phyloP scores from a whole-genome alignment of 2,329 filamentous ascomycete species.

The Trichoderma sp. region DNA sequence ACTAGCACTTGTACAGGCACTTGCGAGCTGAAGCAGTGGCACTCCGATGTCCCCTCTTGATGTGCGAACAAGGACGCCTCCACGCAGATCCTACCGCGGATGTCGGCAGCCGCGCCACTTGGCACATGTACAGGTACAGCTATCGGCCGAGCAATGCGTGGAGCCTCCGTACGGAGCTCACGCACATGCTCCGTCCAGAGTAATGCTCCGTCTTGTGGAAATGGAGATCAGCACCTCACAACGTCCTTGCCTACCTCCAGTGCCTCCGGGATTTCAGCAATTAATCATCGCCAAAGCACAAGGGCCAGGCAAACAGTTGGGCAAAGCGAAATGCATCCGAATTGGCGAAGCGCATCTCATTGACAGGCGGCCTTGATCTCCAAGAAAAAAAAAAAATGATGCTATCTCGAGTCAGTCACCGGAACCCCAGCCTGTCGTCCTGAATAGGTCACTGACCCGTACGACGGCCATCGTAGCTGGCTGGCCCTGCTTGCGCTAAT shows the following conservation, averaged over 20 bases:
- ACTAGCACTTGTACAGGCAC: constrained; percentile 1
- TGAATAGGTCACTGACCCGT: constrained; percentile 21
- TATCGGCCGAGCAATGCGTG: constrained; percentile 23
- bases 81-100: constrained; percentile 18
- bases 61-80: not conserved
- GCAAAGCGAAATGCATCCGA: not conserved
- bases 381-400: not conserved
- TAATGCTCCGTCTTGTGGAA: not conserved
- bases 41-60: not conserved
- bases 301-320: not conserved
- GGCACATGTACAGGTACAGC: not conserved
- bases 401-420: constrained; percentile 15
- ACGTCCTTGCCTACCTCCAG: not conserved
- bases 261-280: not conserved
- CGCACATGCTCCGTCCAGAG: not conserved
- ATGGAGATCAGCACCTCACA: not conserved
- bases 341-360: constrained; percentile 10
- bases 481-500: constrained; percentile 3
- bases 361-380: not conserved
- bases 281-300: not conserved
- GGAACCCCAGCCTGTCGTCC: constrained; percentile 7
- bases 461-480: constrained; percentile 18
- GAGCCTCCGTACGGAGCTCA: constrained; percentile 8
- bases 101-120: constrained; percentile 11
- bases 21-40: not conserved